Evolutionary conservation across 352 stramenopile genomes (phyloP).

Genomic region (Globisporangium polare): DNA sequence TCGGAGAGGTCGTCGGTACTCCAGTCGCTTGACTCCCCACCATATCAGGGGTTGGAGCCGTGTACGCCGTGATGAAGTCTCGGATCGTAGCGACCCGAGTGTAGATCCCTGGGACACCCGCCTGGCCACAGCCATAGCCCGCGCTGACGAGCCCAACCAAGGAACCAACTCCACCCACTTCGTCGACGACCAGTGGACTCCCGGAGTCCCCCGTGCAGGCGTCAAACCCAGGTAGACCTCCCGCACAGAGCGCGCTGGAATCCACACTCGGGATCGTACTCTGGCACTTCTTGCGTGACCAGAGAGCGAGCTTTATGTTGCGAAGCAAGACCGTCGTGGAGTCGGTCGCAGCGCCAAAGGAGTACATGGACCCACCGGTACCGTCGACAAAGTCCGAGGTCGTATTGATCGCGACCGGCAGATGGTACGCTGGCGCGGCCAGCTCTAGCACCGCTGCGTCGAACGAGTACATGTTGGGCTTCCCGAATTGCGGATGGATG

Average conservation of each 20-base stretch:
- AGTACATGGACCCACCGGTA: not conserved
- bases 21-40: not conserved
- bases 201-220: conserved; percentile 19
- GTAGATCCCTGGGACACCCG: conserved; percentile 12
- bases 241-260: conserved; percentile 17
- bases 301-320: conserved; percentile 2
- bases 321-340: not conserved
- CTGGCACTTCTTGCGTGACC: conserved; percentile 8
- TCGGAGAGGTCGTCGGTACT: not conserved
- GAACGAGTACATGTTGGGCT: conserved; percentile 12
- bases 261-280: conserved; percentile 7
- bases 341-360: not conserved
- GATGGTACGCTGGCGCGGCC: conserved; percentile 2
- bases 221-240: conserved; percentile 5
- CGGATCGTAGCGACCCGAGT: conserved; percentile 3
- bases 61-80: not conserved
- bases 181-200: conserved; percentile 13
- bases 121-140: conserved; percentile 9
- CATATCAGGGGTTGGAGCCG: not conserved
- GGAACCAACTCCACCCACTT: not conserved
- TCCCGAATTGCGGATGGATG: conserved; percentile 21
- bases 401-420: conserved; percentile 8
- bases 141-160: conserved; percentile 14
- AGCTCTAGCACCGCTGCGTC: conserved; percentile 22
- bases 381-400: conserved; percentile 6